Conservation (phyloP, 176 grass and related monocot genomes). For the Poa pratensis region DNA sequence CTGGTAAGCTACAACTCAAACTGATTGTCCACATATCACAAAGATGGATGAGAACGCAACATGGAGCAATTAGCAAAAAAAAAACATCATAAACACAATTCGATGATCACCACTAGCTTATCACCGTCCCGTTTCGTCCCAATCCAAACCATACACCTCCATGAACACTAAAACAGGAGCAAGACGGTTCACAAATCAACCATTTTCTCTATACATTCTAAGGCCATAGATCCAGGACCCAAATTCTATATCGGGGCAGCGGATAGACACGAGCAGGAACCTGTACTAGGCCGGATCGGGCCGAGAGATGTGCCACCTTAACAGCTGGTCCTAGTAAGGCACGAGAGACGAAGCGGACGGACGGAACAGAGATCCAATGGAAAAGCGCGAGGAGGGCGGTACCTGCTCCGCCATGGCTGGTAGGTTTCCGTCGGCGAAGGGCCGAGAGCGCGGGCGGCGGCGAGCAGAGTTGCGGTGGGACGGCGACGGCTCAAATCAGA, state of each 20-base stretch:
- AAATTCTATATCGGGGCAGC: neutral
- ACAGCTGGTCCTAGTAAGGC: neutral
- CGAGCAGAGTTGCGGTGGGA: neutral
- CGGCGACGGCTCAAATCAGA: neutral
- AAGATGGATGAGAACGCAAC: neutral
- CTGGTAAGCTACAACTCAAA: neutral
- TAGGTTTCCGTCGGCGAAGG: neutral
- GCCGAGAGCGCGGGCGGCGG: neutral
- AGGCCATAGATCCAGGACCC: neutral
- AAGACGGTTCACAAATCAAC: neutral
- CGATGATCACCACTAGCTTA: neutral
- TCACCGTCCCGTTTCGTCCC: neutral
- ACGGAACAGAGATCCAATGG: neutral
- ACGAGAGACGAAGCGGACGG: neutral
- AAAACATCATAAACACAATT: too few relatives aligned
- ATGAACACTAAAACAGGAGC: neutral
- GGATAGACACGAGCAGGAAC: neutral
- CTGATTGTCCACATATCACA: neutral
- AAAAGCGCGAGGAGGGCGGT: neutral
- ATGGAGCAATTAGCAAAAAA: neutral
- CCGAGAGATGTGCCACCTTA: neutral
- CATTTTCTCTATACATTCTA: neutral
- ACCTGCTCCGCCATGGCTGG: constrained; percentile 8
- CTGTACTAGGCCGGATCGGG: neutral
- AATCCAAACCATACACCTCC: neutral